phyloP scores from a whole-genome alignment of 148 eudicot genomes.

The Rhododendron molle region DNA sequence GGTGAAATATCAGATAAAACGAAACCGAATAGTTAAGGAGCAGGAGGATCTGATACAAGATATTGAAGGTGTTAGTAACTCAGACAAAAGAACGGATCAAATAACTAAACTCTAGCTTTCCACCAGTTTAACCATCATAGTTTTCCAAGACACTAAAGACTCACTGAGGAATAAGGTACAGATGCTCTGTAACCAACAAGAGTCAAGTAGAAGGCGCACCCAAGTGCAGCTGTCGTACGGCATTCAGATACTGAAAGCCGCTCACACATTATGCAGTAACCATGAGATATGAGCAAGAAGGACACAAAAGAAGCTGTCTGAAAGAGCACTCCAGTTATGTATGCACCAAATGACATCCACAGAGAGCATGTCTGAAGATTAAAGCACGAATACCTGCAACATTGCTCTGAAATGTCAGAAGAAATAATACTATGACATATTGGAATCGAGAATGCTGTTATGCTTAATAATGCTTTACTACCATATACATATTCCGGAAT shows the following conservation, averaged over 20 bases:
- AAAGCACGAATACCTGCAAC: conserved; percentile 81
- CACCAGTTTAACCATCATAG: not conserved
- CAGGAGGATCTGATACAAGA: conserved; percentile 60
- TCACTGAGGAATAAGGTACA: conserved; percentile 87
- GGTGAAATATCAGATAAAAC: conserved; percentile 80
- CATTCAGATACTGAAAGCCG: conserved; percentile 70
- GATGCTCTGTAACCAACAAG: conserved; percentile 93
- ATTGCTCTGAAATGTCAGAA: not conserved
- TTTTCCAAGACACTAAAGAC: conserved; percentile 15
- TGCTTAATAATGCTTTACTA: not conserved
- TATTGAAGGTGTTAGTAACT: conserved; percentile 13
- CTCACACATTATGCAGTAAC: conserved; percentile 93
- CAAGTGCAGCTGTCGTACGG: conserved; percentile 66
- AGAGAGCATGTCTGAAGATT: conserved; percentile 74
- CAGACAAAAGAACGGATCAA: not conserved
- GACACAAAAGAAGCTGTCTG: conserved; percentile 87
- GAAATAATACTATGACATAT: not conserved
- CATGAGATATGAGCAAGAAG: conserved; percentile 79
- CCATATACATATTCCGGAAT: not conserved
- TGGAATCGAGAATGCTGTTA: not conserved
- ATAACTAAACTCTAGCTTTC: not conserved
- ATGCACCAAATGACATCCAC: conserved; percentile 96
- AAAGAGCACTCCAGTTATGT: conserved; percentile 77
- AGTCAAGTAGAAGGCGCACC: conserved; percentile 79
- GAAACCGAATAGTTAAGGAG: conserved; percentile 62